Base-by-base conservation (phyloP, 2,329 filamentous ascomycete genomes). In the Alternaria solani region DNA sequence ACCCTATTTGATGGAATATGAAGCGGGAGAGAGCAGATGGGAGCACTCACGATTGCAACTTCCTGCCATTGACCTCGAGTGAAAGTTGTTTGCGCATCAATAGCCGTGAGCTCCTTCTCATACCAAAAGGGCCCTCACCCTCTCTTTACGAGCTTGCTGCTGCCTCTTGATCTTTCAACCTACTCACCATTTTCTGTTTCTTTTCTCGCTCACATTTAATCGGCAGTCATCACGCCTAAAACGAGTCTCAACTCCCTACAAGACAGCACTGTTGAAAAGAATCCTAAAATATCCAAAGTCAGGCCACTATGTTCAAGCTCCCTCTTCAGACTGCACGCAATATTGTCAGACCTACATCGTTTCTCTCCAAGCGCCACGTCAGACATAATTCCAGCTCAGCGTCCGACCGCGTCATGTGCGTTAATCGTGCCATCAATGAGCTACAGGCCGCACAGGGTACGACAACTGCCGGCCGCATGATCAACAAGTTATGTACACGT, bases 381-480 rank as follows among this genome's bases (percentile, higher is more conserved):
- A 34, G 32, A 38, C 32, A 16, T 26, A 55, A 16, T n/a, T 42
- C 38, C 5, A 41, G 44, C 25, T 43, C 46, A 12, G n/a, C 51
- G 14, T 25, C 51, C 16, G 55, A 48, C 26, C 32, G 11, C 28
- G n/a, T 26, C 51, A 43, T 34, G 42, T 42, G 18, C 30, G 41
- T 43, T 26, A 43, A 46, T 30, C 51, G 55, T 20, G 32, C 47
- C 14, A 20, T 52, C 8, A 55, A 52, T n/a, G 20, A 51, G 23
- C 28, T 55, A n/a, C 55, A 59, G 18, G 41, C 30, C 1, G 52
- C 39, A 20, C 49, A 52, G 39, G 41, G 53, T 5, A 36, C 39
- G 7, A 51, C 56, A 25, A 55, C 52, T 51, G 53, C 63, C 34
- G 55, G 51, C 7, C 47, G 55, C 16, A 39, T 62, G 8, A 23